Base-by-base conservation (phyloP, 805 yeast genomes). In the Saccharomycopsis javanensis region DNA sequence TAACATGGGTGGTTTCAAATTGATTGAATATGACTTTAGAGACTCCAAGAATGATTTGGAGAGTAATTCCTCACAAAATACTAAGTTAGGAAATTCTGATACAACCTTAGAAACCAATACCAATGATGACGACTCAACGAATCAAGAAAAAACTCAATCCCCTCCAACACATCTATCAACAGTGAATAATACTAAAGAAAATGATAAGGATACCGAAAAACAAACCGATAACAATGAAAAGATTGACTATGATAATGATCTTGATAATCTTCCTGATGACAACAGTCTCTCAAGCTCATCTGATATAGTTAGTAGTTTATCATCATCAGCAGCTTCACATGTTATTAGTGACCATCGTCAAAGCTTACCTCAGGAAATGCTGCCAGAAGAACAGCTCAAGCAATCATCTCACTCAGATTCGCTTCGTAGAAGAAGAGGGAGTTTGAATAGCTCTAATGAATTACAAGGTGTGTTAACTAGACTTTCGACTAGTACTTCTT, bases 1-100 rank as follows among this genome's bases (percentile, higher is more conserved):
- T 77, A 85, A 87, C 64, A 70, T 85, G 50, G 96, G 97, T 1
- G 78, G 86, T 55, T 85, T 83, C 69, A 75, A 82, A 60, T 69
- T 90, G 55, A 74, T 89, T 15, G 85, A 82, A 46, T 72, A 80
- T 67, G 97, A 90, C 67, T 86, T 89, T 65, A 74, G 77, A 10
- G 25, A 23, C 28, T n/a, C 48, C 3, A n/a, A n/a, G n/a, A 10
- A n/a, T n/a, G 45, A 51, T 33, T 27, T 37, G 25, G 54, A 25
- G 48, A 42, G 13, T 7, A 42, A 42, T 8, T 20, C 28, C 6
- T 23, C 11, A 7, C 48, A 42, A 20, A 42, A 42, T 28, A 23
- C 28, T 20, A 42, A 42, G 4, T 25, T 42, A 20, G 25, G 23
- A 10, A 42, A 42, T 20, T 51, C 37, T 13, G 37, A 27, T 30